These are phyloP conservation scores for Alectoria sarmentosa DNA, from an alignment of 495 filamentous ascomycete species.

Conservation along the genomic window DNA sequence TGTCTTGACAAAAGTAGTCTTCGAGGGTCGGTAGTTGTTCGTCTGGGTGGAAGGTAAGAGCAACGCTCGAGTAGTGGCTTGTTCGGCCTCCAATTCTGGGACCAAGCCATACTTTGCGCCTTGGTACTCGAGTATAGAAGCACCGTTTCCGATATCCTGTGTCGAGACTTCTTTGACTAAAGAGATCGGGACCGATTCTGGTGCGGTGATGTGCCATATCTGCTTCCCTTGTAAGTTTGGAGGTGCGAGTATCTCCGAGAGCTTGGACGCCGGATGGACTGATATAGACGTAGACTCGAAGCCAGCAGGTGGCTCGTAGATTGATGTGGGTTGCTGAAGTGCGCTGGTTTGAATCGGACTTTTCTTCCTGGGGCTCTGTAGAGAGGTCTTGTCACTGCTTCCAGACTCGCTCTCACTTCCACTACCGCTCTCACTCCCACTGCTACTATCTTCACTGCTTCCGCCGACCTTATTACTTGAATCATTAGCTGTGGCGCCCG, in stretches of 20 bases:
- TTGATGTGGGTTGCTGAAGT: background rate
- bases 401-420: constrained; percentile 10
- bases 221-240: constrained; percentile 40
- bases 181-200: constrained; percentile 38
- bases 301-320: constrained; percentile 34
- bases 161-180: constrained; percentile 36
- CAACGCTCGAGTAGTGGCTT: constrained; percentile 1
- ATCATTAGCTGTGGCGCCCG: background rate
- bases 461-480: background rate
- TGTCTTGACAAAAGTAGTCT: constrained; percentile 12
- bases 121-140: constrained; percentile 33
- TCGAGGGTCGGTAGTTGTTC: constrained; percentile 14
- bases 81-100: background rate
- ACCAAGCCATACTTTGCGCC: constrained; percentile 33
- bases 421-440: constrained; percentile 5
- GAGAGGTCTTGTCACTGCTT: constrained; percentile 13
- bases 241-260: constrained; percentile 23
- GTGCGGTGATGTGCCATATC: constrained; percentile 51
- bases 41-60: constrained; percentile 19
- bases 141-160: constrained; percentile 29
- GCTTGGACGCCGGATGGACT: constrained; percentile 20
- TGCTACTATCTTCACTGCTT: constrained; percentile 6
- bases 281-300: constrained; percentile 30
- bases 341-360: background rate
- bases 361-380: background rate